Percentiles rank a stretch among this genome's conserved stretches.
These are phyloP conservation scores for Cryptosporidium bovis DNA, from an alignment of 169 alveolate species.

Conservation along the genomic window DNA sequence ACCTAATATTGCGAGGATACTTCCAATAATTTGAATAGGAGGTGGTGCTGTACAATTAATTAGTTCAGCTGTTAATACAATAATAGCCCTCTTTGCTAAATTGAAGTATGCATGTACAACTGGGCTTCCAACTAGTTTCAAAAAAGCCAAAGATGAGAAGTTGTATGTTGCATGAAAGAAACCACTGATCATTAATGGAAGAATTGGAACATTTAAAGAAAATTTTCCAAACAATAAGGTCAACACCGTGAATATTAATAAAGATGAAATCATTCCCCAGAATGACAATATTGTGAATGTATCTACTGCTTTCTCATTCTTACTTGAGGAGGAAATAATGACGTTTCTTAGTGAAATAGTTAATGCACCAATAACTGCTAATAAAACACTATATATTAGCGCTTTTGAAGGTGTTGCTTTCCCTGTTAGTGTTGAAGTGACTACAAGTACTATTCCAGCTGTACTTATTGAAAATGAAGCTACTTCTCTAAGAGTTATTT, in stretches of 20 bases:
- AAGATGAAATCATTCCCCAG: conserved; percentile 68
- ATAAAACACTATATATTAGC: conserved; percentile 49
- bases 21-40: conserved; percentile 56
- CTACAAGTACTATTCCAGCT: conserved; percentile 68
- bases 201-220: conserved; percentile 19
- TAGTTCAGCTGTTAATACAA: conserved; percentile 73
- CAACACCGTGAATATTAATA: conserved; percentile 25
- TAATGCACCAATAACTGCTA: conserved; percentile 72
- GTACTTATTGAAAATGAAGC: conserved; percentile 61
- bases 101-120: conserved; percentile 74
- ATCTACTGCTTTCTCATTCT: conserved; percentile 64
- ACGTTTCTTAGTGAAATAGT: conserved; percentile 74
- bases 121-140: conserved; percentile 72
- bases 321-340: conserved; percentile 65
- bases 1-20: conserved; percentile 71
- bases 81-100: conserved; percentile 69
- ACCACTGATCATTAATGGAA: conserved; percentile 60
- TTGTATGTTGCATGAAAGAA: conserved; percentile 74
- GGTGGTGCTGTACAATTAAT: conserved; percentile 73
- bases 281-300: conserved; percentile 66
- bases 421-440: conserved; percentile 37
- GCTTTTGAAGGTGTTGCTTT: conserved; percentile 27
- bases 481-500: conserved; percentile 39
- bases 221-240: conserved; percentile 35
- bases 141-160: conserved; percentile 71